These are phyloP conservation scores for Bolboschoenoplectus hybrid DNA, from an alignment of 202 grass and related monocot species.

Conservation along the genomic window DNA sequence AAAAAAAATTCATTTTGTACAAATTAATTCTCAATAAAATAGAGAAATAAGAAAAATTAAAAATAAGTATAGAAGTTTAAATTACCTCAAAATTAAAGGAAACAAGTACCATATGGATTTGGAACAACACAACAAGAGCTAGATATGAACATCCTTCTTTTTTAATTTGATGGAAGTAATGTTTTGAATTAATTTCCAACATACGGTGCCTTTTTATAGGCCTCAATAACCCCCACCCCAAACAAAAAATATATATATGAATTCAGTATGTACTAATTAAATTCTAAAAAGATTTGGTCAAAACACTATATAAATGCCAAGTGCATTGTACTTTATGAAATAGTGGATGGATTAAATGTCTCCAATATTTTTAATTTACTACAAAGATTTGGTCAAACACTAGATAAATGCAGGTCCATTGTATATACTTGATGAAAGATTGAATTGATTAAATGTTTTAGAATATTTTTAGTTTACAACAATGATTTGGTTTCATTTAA, in stretches of 20 bases:
- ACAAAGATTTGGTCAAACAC: background rate
- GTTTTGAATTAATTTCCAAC: background rate
- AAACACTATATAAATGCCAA: background rate
- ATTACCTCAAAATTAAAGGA: background rate
- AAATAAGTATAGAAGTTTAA: background rate
- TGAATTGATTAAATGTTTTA: background rate
- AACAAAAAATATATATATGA: too few relatives aligned
- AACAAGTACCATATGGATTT: background rate
- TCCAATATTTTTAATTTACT: background rate
- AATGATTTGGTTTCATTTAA: background rate
- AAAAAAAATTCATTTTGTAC: background rate
- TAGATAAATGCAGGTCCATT: background rate
- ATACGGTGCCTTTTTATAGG: background rate
- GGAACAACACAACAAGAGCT: background rate
- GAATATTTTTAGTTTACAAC: background rate
- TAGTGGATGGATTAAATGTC: background rate
- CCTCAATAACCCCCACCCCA: too few relatives aligned
- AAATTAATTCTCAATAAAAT: background rate
- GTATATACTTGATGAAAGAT: background rate
- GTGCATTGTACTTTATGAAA: background rate
- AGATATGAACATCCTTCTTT: background rate
- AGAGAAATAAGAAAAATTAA: background rate
- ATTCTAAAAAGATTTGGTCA: constrained; percentile 7
- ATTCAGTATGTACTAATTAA: too few relatives aligned
- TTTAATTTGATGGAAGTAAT: background rate